Base-by-base conservation (phyloP, 2,329 filamentous ascomycete genomes). In the Talaromyces verruculosus region DNA sequence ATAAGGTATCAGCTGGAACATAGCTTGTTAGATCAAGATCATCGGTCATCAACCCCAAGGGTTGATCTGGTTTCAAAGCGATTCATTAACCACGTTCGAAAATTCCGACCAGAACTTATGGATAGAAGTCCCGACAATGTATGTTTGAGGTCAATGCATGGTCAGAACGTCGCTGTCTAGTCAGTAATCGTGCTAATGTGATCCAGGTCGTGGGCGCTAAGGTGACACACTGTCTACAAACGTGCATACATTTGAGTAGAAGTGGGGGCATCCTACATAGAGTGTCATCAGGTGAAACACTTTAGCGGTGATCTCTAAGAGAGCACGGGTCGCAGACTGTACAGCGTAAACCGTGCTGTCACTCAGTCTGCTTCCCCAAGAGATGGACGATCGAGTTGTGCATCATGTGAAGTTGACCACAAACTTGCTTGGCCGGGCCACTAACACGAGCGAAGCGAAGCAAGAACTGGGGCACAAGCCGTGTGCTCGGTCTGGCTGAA, bases 271-370 rank as follows among this genome's bases (percentile, higher is more conserved):
- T 35, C n/a, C 49, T 53, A 53, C 49, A 53, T 30, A 33, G 49
- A 53, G 49, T 53, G 17, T 30, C 49, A 53, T 53, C 33, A 22
- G 53, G 53, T 57, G 53, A 57, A 57, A 57, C 51, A 35, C 53
- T 35, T 22, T 35, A 57, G 53, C 10, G 53, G 51, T 37, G 51
- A 55, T 55, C 30, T 30, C 15, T 1, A 2, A 53, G 15, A 33
- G 25, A 30, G 49, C 25, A 53, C 22, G n/a, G 30, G 51, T 55
- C 51, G 22, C 30, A 19, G 25, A 53, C 45, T 35, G 39, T 43
- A 51, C 13, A 51, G n/a, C 3, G 47, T 37, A 57, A 7, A 35
- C 30, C 1, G 51, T 37, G 30, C n/a, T 22, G 30, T 57, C 53
- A 55, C 49, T n/a, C 49, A 53, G n/a, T 53, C 15, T 30, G 25